A percentile compares a stretch with the other conserved stretches of the same genome.
Evolutionary conservation across 2,329 filamentous ascomycete species (phyloP).

Genomic region (Talaromyces sp.): DNA sequence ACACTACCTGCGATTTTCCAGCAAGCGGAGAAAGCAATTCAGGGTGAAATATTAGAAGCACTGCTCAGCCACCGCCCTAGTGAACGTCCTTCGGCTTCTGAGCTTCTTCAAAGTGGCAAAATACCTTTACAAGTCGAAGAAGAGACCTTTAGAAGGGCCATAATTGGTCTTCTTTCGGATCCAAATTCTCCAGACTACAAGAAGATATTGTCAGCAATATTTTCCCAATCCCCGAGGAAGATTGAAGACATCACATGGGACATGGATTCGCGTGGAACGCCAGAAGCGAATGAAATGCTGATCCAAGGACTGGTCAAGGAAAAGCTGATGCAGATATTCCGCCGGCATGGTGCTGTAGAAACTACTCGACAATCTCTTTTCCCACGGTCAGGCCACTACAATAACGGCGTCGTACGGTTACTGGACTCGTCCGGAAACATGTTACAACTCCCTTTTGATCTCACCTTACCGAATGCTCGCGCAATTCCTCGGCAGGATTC

Average conservation of each 20-base stretch:
- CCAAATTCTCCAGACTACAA: slow-evolving; percentile 82
- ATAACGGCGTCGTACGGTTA: slow-evolving; percentile 68
- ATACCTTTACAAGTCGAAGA: slow-evolving; percentile 90
- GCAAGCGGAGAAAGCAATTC: slow-evolving; percentile 60
- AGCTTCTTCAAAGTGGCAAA: slow-evolving; percentile 79
- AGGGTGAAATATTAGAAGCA: slow-evolving; percentile 73
- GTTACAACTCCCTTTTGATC: slow-evolving; percentile 87
- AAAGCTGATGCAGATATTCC: slow-evolving; percentile 72
- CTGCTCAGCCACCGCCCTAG: slow-evolving; percentile 78
- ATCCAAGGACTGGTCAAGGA: slow-evolving; percentile 71
- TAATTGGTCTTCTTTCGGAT: slow-evolving; percentile 71
- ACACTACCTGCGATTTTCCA: slow-evolving; percentile 69
- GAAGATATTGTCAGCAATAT: slow-evolving; percentile 82
- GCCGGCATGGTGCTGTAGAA: slow-evolving; percentile 84
- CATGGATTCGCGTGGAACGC: slow-evolving; percentile 55
- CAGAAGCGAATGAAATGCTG: slow-evolving; percentile 52
- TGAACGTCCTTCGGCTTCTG: slow-evolving; percentile 74
- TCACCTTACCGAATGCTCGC: slow-evolving; percentile 84
- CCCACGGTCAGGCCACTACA: slow-evolving; percentile 76
- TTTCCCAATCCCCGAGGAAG: slow-evolving; percentile 68
- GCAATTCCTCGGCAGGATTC: slow-evolving; percentile 66
- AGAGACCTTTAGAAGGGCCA: slow-evolving; percentile 77
- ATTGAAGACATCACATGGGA: slow-evolving; percentile 80
- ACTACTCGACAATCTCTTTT: slow-evolving; percentile 70
- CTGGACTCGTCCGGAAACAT: slow-evolving; percentile 82